A percentile compares a stretch with the other conserved stretches of the same genome.
These are phyloP conservation scores for Phytomonas sp. DNA, from an alignment of 208 protist genomes.

Conservation along the genomic window DNA sequence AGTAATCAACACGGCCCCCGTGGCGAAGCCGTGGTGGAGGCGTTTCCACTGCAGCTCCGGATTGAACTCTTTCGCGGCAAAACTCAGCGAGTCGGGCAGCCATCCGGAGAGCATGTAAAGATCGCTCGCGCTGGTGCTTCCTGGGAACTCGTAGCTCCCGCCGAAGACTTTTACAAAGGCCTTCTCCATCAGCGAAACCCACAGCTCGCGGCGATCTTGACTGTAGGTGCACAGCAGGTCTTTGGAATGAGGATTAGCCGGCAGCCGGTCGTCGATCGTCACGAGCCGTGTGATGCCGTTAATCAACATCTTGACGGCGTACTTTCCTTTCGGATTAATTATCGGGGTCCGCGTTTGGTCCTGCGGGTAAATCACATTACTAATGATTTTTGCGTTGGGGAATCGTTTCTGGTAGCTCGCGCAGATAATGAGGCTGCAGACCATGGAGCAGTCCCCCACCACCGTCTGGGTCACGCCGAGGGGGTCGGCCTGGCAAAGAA, in stretches of 20 bases:
- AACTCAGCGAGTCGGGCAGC: slow-evolving; percentile 61
- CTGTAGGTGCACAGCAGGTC: slow-evolving; percentile 32
- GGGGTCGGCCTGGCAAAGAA: slow-evolving; percentile 62
- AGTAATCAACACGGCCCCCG: slow-evolving; percentile 64
- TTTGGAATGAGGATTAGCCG: slow-evolving; percentile 30
- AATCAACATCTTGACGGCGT: slow-evolving; percentile 89
- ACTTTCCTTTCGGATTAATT: slow-evolving; percentile 80
- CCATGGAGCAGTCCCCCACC: slow-evolving; percentile 83
- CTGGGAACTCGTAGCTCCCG: slow-evolving; percentile 79
- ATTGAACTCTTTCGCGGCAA: slow-evolving; percentile 36
- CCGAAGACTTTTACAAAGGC: slow-evolving; percentile 78
- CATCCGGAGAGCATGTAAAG: slow-evolving; percentile 85
- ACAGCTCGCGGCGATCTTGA: slow-evolving; percentile 39
- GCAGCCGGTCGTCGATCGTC: slow-evolving; percentile 83
- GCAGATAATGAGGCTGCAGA: slow-evolving; percentile 49
- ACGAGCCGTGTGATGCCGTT: slow-evolving; percentile 87
- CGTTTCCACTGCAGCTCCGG: slow-evolving; percentile 66
- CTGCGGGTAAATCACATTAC: slow-evolving; percentile 84
- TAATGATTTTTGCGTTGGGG: slow-evolving; percentile 76
- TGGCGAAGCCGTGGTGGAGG: slow-evolving; percentile 37
- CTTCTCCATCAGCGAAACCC: slow-evolving; percentile 88
- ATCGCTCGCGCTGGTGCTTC: slow-evolving; percentile 74
- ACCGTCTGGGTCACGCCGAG: slow-evolving; percentile 77
- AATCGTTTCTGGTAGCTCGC: slow-evolving; percentile 79
- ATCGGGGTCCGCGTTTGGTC: slow-evolving; percentile 62